Conservation (phyloP, 2,329 filamentous ascomycete genomes). For the Diaporthe australafricana region DNA sequence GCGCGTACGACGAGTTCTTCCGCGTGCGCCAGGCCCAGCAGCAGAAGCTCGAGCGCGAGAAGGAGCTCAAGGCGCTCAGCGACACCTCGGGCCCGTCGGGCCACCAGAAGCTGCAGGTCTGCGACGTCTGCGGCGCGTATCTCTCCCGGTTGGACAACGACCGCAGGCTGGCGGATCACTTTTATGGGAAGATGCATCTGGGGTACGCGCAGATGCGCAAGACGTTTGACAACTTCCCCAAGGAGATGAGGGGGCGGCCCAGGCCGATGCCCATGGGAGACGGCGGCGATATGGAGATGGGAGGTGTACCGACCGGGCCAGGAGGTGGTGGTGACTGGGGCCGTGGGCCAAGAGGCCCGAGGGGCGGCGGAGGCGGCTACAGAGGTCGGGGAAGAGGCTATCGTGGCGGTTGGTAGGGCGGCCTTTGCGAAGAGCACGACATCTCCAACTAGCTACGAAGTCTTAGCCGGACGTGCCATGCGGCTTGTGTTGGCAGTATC, state of each 20-base stretch:
- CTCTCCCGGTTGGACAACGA: conserved; percentile 94
- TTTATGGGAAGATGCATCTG: conserved; percentile 99
- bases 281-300: conserved; percentile 58
- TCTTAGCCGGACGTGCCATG: not conserved
- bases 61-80: conserved; percentile 88
- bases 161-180: conserved; percentile 92
- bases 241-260: conserved; percentile 82
- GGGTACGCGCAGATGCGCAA: conserved; percentile 99
- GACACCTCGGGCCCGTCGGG: conserved; percentile 94
- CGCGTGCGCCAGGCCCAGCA: conserved; percentile 84
- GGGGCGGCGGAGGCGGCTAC: conserved; percentile 60
- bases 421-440: not conserved
- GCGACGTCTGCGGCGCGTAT: conserved; percentile 97
- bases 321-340: conserved; percentile 56
- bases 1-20: conserved; percentile 89
- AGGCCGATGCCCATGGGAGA: conserved; percentile 67
- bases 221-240: conserved; percentile 86
- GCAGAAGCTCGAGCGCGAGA: conserved; percentile 84
- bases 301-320: conserved; percentile 56
- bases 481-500: not conserved
- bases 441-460: not conserved
- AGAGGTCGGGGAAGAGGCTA: conserved; percentile 54
- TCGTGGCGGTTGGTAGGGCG: conserved; percentile 59
- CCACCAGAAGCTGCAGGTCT: conserved; percentile 98
- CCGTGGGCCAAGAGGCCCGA: conserved; percentile 60